Evolutionary conservation across 768 basidiomycete genomes (phyloP), one percentile per base, ranked within the genome.

Genomic region (Amanita subjunquillea): DNA sequence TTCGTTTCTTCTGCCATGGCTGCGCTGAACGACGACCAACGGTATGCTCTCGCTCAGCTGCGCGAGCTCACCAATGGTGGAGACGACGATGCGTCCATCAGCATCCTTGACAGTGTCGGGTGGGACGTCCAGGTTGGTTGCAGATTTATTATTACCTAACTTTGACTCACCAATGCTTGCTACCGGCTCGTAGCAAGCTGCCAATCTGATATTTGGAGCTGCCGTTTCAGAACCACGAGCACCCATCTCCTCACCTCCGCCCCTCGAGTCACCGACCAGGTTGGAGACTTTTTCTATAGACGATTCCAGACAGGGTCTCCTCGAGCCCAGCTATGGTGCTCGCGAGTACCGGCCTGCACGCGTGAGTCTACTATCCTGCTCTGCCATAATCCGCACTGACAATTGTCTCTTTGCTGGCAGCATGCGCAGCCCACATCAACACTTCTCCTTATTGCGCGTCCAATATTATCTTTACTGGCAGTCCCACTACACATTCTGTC

Each of bases 81-180:
- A 10, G 84, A 85, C 60, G 73, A 75, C 29, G 82, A 83, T 1
- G 77, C 79, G 1, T 77, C 85, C 4, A 69, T 80, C n/a, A 65
- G 68, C 32, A 74, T 89, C 1, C 69, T 89, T 13, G 65, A 72
- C 37, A 80, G 75, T 53, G 82, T 84, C 7, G 75, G 74, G 46
- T 89, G 85, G 85, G 79, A 87, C 67, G 77, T 89, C 30, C 73
- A 83, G 73, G 85, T 83, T 50, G 7, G 23, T 17, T 30, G 27
- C 53, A 40, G 17, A 17, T 17, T 17, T 17, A 17, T 17, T 17
- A 13, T 20, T 15, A 6, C 32, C 25, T 30, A 22, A 23, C 23
- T 13, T 29, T 22, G 2, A 23, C 40, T 46, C 56, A 43, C 37
- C 53, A 48, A 29, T n/a, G 38, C 22, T 13, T 37, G 4, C 32